These are phyloP conservation scores for Spergularia marina DNA, from an alignment of 148 eudicot genomes.

Conservation along the genomic window DNA sequence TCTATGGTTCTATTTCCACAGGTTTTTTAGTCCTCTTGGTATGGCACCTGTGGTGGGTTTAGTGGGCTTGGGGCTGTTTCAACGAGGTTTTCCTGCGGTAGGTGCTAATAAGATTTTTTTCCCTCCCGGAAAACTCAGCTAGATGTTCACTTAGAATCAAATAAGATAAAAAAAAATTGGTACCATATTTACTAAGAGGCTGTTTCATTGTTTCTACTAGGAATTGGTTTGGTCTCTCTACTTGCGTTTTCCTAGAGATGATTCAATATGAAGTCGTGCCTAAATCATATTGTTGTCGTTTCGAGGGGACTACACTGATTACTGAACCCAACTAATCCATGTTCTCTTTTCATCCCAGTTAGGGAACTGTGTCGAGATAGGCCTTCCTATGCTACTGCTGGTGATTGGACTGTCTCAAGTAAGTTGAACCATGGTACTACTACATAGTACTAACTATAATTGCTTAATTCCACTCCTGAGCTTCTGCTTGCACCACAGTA, in stretches of 20 bases:
- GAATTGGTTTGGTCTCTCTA: too few species aligned
- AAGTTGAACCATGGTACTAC: conserved; percentile 20
- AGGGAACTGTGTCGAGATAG: conserved; percentile 91
- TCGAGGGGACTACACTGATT: background rate
- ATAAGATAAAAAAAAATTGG: background rate
- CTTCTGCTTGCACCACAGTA: conserved; percentile 53
- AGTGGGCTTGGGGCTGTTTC: conserved; percentile 92
- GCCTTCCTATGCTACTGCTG: conserved; percentile 80
- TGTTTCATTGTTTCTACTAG: background rate
- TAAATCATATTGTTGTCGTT: too few species aligned
- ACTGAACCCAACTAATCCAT: background rate
- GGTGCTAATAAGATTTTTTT: conserved; percentile 21
- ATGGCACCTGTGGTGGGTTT: conserved; percentile 99
- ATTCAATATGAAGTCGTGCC: too few species aligned
- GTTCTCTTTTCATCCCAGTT: conserved; percentile 46
- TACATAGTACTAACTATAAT: background rate
- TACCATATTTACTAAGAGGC: background rate
- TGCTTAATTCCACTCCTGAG: background rate
- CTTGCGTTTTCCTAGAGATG: too few species aligned
- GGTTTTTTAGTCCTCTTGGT: conserved; percentile 98
- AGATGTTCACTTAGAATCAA: background rate
- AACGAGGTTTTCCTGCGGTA: conserved; percentile 91
- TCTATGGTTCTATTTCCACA: conserved; percentile 30
- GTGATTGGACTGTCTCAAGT: conserved; percentile 86
- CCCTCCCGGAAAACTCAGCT: too few species aligned